Percentiles rank a stretch among this genome's conserved stretches.
Conservation (phyloP, 345 rosid species). For the Lepidium africanum region DNA sequence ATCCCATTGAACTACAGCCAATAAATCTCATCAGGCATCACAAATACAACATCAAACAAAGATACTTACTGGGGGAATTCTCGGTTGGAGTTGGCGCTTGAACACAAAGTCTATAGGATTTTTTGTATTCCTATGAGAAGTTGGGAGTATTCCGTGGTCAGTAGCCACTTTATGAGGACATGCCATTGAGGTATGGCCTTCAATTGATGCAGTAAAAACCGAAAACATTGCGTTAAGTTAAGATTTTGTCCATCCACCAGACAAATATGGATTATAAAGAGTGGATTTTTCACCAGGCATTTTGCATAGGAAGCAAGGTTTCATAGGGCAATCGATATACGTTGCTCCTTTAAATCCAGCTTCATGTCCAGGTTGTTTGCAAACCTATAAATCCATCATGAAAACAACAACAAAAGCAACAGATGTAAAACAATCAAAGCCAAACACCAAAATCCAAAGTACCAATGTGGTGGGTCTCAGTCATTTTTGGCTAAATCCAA, state of each 20-base stretch:
- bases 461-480: neutral
- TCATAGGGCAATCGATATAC: slow-evolving; percentile 91
- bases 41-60: neutral
- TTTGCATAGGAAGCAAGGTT: slow-evolving; percentile 94
- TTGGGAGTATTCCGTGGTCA: slow-evolving; percentile 55
- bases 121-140: slow-evolving; percentile 43
- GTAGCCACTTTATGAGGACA: slow-evolving; percentile 78
- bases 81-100: slow-evolving; percentile 62
- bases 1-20: neutral
- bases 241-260: neutral
- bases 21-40: neutral
- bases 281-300: slow-evolving; percentile 57
- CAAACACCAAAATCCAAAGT: neutral
- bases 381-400: slow-evolving; percentile 49
- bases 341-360: slow-evolving; percentile 97
- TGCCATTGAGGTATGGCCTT: slow-evolving; percentile 85
- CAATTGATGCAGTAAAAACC: neutral
- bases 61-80: slow-evolving; percentile 39
- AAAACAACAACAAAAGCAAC: neutral
- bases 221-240: neutral
- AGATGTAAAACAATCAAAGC: neutral
- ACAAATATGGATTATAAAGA: neutral
- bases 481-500: neutral
- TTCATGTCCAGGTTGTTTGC: slow-evolving; percentile 86
- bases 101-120: slow-evolving; percentile 64